These are phyloP conservation scores for Seiridium unicorne DNA, from an alignment of 2,329 filamentous ascomycete genomes.

Conservation along the genomic window DNA sequence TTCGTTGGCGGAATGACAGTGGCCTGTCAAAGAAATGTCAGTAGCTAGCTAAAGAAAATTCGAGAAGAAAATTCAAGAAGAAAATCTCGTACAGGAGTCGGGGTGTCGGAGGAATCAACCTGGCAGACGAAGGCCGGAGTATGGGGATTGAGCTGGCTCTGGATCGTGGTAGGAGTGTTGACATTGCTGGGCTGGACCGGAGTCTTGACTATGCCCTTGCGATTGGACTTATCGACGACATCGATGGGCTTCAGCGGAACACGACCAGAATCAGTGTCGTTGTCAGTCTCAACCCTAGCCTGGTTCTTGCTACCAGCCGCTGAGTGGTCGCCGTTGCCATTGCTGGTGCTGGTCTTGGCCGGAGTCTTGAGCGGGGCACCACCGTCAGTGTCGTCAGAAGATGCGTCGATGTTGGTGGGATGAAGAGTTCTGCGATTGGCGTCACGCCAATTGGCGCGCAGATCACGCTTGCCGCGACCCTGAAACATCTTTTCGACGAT, in stretches of 20 bases:
- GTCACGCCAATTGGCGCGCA: neutral
- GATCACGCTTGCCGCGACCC: neutral
- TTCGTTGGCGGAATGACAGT: neutral
- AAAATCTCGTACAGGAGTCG: too few relatives aligned
- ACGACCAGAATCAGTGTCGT: neutral
- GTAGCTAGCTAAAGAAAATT: neutral
- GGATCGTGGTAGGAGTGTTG: neutral
- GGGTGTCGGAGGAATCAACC: too few relatives aligned
- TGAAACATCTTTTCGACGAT: neutral
- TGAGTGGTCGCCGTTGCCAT: neutral
- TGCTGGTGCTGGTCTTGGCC: neutral
- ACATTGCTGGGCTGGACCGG: too few relatives aligned
- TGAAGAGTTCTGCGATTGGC: neutral
- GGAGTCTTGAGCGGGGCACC: constrained; percentile 10
- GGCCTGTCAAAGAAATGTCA: neutral
- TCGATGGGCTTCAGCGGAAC: neutral
- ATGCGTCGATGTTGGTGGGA: neutral
- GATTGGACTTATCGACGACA: neutral
- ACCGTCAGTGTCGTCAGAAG: constrained; percentile 8
- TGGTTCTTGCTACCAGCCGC: neutral
- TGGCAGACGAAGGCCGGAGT: neutral
- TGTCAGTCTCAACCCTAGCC: neutral
- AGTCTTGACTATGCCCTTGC: neutral
- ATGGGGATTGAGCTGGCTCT: neutral
- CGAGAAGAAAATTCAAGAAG: too few relatives aligned